Evolutionary conservation across 345 rosid genomes (phyloP).

Genomic region (Alliaria petiolata): DNA sequence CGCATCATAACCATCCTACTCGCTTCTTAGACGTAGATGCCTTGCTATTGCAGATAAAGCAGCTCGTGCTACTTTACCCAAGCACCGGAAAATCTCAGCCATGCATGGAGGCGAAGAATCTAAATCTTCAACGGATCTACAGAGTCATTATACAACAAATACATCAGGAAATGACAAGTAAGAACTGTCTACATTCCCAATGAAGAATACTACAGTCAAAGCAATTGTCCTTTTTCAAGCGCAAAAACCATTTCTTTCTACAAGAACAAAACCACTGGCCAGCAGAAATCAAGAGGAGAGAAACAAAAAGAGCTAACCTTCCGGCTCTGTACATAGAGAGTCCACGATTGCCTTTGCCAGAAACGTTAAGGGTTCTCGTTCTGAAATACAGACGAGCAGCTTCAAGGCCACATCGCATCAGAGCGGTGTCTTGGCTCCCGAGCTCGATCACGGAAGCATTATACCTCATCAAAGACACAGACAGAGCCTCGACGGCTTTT

Average conservation of each 20-base stretch:
- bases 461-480: slow-evolving; percentile 73
- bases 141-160: neutral
- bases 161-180: neutral
- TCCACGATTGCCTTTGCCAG: slow-evolving; percentile 58
- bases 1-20: slow-evolving; percentile 55
- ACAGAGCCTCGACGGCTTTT: slow-evolving; percentile 78
- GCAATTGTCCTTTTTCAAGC: neutral
- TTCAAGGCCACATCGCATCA: slow-evolving; percentile 83
- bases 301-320: slow-evolving; percentile 66
- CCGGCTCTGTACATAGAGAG: slow-evolving; percentile 84
- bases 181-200: neutral
- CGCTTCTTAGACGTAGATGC: slow-evolving; percentile 94
- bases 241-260: neutral
- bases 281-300: too few species aligned
- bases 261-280: neutral
- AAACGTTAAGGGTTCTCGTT: slow-evolving; percentile 38
- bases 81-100: slow-evolving; percentile 82
- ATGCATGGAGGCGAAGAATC: slow-evolving; percentile 96
- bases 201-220: neutral
- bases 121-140: slow-evolving; percentile 81
- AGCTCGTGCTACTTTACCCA: slow-evolving; percentile 97
- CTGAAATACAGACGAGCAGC: slow-evolving; percentile 74
- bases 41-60: slow-evolving; percentile 81
- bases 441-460: slow-evolving; percentile 88
- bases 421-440: slow-evolving; percentile 61